Base-by-base conservation (phyloP, 768 basidiomycete species). In the Tephrocybe sp. region DNA sequence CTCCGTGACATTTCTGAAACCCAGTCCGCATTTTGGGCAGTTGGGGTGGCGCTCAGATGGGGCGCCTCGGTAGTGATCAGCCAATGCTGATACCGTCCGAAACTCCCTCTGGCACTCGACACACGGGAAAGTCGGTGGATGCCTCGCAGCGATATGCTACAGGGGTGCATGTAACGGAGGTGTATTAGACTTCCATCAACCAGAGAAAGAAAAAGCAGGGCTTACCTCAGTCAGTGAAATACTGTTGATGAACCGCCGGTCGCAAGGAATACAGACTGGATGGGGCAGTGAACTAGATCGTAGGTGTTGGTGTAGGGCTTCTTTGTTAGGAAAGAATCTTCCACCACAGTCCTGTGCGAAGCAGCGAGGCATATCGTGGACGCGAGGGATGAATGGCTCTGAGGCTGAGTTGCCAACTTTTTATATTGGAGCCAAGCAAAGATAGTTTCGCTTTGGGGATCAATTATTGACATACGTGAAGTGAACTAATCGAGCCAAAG, bases 291-390 rank as follows among this genome's bases (percentile, higher is more conserved):
- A 48, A 20, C 43, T 45, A 1, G 36, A 45, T 4, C 43, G n/a
- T 1, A 58, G 50, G 40, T 58, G 57, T 28, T 55, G 53, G 9
- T 55, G 50, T 0, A 55, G 43, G 1, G 57, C 57, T 32, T 58
- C 53, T 11, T 49, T 37, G 28, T 55, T 48, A 3, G 33, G 15
- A 21, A 58, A 58, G 17, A 24, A 26, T 0, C 57, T 46, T 8
- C 44, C 42, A 24, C 36, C 46, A 7, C 51, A 53, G 7, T 53
- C 51, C 23, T 23, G 32, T 15, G 46, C 47, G 12, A 52, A 44
- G 15, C 57, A 58, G 28, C 38, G 50, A 5, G 54, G 57, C 57
- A 58, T 58, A 8, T 8, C 11, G 30, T 9, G 10, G n/a, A 14
- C 34, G 15, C 6, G 34, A n/a, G 34, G 34, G 34, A 30, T 5